These are phyloP conservation scores for Coemansia sp. DNA, from an alignment of 192 early-diverging fungal species.

Conservation along the genomic window DNA sequence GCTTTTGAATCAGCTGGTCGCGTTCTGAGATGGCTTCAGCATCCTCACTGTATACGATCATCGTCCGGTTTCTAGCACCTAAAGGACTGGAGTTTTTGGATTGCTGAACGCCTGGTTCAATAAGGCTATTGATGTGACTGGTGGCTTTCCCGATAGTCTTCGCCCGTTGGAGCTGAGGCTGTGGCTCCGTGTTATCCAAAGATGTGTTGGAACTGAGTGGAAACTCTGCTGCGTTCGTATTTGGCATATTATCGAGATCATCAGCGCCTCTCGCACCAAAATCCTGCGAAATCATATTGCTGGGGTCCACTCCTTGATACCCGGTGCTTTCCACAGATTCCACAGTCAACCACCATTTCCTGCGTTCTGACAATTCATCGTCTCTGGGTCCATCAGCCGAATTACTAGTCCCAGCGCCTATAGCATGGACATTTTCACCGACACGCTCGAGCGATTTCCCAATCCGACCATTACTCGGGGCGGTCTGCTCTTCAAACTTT, in stretches of 20 bases:
- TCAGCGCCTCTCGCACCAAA: slow-evolving; percentile 1
- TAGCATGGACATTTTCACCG: neutral
- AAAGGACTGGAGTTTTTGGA: slow-evolving; percentile 10
- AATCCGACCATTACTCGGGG: neutral
- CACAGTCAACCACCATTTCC: slow-evolving; percentile 37
- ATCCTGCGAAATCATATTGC: slow-evolving; percentile 27
- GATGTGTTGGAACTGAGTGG: neutral
- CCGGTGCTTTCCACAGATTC: slow-evolving; percentile 5
- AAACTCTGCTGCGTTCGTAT: slow-evolving; percentile 1
- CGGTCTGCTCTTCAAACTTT: neutral
- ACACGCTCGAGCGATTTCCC: too few species aligned
- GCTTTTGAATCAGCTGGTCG: slow-evolving; percentile 33
- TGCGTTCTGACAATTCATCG: neutral
- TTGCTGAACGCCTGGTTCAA: neutral
- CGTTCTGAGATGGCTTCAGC: slow-evolving; percentile 37
- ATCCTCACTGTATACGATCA: slow-evolving; percentile 49
- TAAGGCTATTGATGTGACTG: neutral
- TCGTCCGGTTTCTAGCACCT: slow-evolving; percentile 18
- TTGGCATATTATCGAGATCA: slow-evolving; percentile 33
- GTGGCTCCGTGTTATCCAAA: neutral
- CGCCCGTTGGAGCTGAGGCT: neutral
- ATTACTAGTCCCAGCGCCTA: neutral
- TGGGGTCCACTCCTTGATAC: neutral
- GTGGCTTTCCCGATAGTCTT: too few species aligned
- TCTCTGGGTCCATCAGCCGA: neutral